Base-by-base conservation (phyloP, 805 yeast genomes). In the Yarrowia alimentaria region DNA sequence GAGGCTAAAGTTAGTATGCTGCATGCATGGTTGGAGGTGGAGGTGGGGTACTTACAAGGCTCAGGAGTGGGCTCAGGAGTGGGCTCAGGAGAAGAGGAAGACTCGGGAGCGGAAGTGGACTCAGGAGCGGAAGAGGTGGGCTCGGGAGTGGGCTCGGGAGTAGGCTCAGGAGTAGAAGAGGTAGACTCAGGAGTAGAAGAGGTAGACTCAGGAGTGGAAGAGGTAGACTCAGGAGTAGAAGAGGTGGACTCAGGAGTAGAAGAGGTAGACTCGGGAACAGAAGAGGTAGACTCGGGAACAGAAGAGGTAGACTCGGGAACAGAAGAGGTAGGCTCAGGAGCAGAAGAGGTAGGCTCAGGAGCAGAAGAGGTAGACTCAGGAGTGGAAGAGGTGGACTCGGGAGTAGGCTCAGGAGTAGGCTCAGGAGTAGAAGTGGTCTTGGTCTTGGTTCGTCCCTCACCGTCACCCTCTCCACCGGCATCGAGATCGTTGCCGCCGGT, bases 391-490 rank as follows among this genome's bases (percentile, higher is more conserved):
- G n/a, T n/a, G n/a, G n/a, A n/a, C n/a, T n/a, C n/a, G n/a, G n/a
- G n/a, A n/a, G 42, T 34, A 17, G 42, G 26, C 40, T 20, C 40
- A n/a, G 31, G 7, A 12, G 45, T 18, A 21, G 48, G 33, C 48
- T 40, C 20, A 29, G 10, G 12, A 29, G 37, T 20, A 22, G 37
- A 12, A 5, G 28, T 33, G 25, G 16, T n/a, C n/a, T n/a, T n/a
- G n/a, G n/a, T 30, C 26, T 19, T 29, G 12, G 33, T 42, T 30
- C 33, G 28, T 29, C 49, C 49, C 14, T 21, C 29, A 14, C 50
- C 37, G 11, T 43, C 50, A 29, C 49, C 49, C 21, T 42, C 35
- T 5, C 49, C 49, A 14, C 49, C 49, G 10, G 49, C 34, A n/a
- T 29, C 17, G 8, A 42, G 35, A 16, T 42, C 49, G 21, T 28